phyloP scores from a whole-genome alignment of 805 yeast species.

The Candida ovalis region DNA sequence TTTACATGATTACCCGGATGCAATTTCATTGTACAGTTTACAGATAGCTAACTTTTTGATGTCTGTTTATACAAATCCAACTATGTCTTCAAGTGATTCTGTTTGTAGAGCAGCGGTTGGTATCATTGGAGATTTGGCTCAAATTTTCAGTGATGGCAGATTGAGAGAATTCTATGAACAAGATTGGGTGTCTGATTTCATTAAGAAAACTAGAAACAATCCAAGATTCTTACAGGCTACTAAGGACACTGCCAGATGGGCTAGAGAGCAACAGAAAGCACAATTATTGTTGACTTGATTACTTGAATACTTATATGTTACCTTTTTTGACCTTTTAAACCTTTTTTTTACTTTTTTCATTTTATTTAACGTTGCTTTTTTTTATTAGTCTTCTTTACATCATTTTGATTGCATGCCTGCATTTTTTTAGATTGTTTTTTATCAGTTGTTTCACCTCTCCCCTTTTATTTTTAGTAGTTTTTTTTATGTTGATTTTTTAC shows the following conservation, averaged over 20 bases:
- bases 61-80: constrained; percentile 54
- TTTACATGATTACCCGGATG: constrained; percentile 62
- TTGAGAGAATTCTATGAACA: constrained; percentile 62
- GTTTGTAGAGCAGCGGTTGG: constrained; percentile 86
- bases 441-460: background rate
- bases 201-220: constrained; percentile 68
- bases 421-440: constrained; percentile 2
- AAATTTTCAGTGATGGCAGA: constrained; percentile 78
- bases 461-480: background rate
- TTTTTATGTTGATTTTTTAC: background rate
- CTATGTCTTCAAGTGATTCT: constrained; percentile 59
- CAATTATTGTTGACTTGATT: constrained; percentile 12
- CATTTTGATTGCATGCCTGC: constrained; percentile 1
- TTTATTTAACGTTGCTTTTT: constrained; percentile 1
- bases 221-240: constrained; percentile 61
- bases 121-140: constrained; percentile 85
- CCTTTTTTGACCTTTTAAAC: too few relatives aligned
- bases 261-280: constrained; percentile 73
- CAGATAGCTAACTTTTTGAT: constrained; percentile 69
- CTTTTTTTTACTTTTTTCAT: background rate
- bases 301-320: background rate
- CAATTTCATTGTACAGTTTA: constrained; percentile 60
- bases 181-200: constrained; percentile 76
- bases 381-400: constrained; percentile 1
- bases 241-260: constrained; percentile 95